A percentile compares a stretch with the other conserved stretches of the same genome.
phyloP scores from a whole-genome alignment of 225 moss, liverwort and hornwort species.

The Pseudoscleropodium purum region DNA sequence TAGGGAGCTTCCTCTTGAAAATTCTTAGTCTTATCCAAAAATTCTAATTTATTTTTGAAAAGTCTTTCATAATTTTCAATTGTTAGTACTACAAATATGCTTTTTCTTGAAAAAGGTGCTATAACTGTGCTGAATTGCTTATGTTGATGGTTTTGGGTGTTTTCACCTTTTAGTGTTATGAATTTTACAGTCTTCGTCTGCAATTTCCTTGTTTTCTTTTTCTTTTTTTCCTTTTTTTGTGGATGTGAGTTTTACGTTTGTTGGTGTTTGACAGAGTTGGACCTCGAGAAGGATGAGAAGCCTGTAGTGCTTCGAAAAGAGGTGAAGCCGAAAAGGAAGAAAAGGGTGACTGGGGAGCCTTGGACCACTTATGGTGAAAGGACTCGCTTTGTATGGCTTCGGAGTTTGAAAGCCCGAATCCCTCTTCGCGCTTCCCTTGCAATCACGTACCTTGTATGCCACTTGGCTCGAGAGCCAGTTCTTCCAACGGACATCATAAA shows the following conservation, averaged over 20 bases:
- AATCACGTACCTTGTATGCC: slow-evolving; percentile 72
- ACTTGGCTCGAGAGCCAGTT: slow-evolving; percentile 77
- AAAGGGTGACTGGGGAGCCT: slow-evolving; percentile 30
- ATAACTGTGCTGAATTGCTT: not conserved
- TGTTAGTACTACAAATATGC: not conserved
- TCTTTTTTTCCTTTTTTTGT: not conserved
- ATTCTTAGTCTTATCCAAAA: not conserved
- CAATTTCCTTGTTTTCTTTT: not conserved
- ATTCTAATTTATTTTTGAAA: not conserved
- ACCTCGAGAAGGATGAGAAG: slow-evolving; percentile 10
- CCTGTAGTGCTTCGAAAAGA: slow-evolving; percentile 2
- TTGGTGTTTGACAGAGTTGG: slow-evolving; percentile 7
- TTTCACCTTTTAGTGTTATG: not conserved
- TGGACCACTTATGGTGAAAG: slow-evolving; percentile 62
- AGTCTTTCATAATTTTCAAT: not conserved
- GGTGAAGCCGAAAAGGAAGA: slow-evolving; percentile 30
- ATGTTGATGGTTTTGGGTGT: not conserved
- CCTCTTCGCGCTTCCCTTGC: slow-evolving; percentile 76
- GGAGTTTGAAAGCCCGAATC: slow-evolving; percentile 73
- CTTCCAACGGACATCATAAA: slow-evolving; percentile 78
- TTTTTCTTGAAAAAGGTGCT: not conserved
- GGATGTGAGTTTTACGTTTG: not conserved
- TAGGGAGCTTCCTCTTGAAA: not conserved
- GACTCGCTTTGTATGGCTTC: slow-evolving; percentile 63
- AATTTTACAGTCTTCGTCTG: not conserved